Percentiles rank a stretch among this genome's conserved stretches.
phyloP scores from a whole-genome alignment of 257 asterid species.

The Ocimum tenuiflorum region DNA sequence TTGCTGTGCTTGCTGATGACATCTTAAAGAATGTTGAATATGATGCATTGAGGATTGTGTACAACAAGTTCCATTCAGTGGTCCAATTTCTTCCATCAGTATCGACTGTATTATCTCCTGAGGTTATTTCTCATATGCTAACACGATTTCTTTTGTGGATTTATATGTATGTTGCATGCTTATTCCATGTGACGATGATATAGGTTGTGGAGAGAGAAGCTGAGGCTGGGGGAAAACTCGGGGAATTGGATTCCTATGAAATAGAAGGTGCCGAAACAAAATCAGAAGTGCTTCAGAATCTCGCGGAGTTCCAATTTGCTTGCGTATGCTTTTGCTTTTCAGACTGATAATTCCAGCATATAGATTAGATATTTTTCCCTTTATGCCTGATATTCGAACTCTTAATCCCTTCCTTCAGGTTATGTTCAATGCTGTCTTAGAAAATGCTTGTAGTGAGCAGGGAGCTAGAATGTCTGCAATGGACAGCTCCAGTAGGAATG shows the following conservation, averaged over 20 bases:
- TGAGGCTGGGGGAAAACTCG: slow-evolving; percentile 89
- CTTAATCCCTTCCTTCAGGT: slow-evolving; percentile 64
- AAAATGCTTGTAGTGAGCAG: slow-evolving; percentile 98
- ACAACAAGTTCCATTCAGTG: slow-evolving; percentile 88
- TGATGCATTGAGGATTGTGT: slow-evolving; percentile 81
- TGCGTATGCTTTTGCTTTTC: slow-evolving; percentile 47
- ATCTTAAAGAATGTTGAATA: slow-evolving; percentile 83
- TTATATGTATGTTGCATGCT: slow-evolving; percentile 11
- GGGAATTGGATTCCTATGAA: slow-evolving; percentile 81
- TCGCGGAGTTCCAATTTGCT: slow-evolving; percentile 86
- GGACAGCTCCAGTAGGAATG: slow-evolving; percentile 99
- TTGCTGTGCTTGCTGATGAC: slow-evolving; percentile 95
- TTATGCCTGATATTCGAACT: no score
- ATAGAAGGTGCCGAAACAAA: slow-evolving; percentile 93
- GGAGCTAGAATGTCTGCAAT: slow-evolving; percentile 99
- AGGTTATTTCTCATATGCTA: slow-evolving; percentile 44
- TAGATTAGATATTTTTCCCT: not conserved
- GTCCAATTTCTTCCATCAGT: slow-evolving; percentile 65
- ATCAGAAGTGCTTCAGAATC: slow-evolving; percentile 92
- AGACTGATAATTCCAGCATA: not conserved
- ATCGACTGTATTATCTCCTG: slow-evolving; percentile 86
- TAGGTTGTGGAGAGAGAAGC: slow-evolving; percentile 87
- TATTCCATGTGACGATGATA: slow-evolving; percentile 15
- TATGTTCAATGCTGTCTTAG: slow-evolving; percentile 83
- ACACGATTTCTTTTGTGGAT: slow-evolving; percentile 5